Evolutionary conservation across 805 yeast species (phyloP), one percentile per base, ranked within the genome.

Genomic region (Metschnikowia kofuensis): DNA sequence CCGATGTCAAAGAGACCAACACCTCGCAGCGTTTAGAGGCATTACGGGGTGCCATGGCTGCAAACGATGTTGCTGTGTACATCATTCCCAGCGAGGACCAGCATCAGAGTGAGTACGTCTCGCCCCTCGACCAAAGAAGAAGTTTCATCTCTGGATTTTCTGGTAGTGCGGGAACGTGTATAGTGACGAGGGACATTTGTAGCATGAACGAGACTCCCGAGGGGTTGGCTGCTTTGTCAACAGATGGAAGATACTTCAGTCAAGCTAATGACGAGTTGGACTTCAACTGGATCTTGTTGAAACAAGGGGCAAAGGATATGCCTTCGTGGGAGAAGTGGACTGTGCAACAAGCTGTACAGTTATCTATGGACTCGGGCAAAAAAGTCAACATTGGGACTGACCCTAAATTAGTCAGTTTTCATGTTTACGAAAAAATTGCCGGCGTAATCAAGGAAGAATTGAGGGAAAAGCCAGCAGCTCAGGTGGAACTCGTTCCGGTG

Each of bases 81-180:
- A 74, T 82, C 28, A 80, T 88, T 9, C 89, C 92, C 16, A 84
- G 95, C 37, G 97, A 89, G 64, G 99, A 92, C 63, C 96, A 88
- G 58, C 99, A 92, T 66, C 92, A 87, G 65, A 83, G 91, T 28
- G 99, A 92, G 69, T 91, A 91, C 59, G 92, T 92, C 7, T 79
- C 94, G 0, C 70, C 77, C 1, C 80, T 85, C 12, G 98, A 92
- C 65, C 88, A 85, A 63, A 80, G 97, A 57, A 76, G 97, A 49
- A 85, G 81, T 47, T 92, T 77, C 59, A 85, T 92, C 28, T 79
- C 91, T 7, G 97, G 90, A 0, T 92, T 92, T 69, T 85, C 92
- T 11, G 99, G 98, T 0, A 84, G 92, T 42, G 96, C 97, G 2
- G 99, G 98, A 26, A 72, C 89, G 21, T 97, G 96, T 1, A 78